Evolutionary conservation across 306 rosid species (phyloP).

Genomic region (Geum urbanum): DNA sequence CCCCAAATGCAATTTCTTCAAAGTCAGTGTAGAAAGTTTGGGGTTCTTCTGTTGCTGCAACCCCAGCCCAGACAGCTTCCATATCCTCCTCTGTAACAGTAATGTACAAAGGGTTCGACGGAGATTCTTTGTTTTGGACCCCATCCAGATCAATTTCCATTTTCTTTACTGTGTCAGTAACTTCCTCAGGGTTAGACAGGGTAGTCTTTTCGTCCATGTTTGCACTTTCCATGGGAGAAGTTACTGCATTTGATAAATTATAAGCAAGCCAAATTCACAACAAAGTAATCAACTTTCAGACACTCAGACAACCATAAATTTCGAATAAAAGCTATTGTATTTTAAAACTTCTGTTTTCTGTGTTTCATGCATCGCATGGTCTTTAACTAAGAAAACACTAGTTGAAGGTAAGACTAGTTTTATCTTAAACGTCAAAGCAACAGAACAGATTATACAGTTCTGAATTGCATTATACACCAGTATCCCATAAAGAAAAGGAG

Average conservation of each 20-base stretch:
- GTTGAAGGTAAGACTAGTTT: not conserved
- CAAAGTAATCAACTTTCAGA: not conserved
- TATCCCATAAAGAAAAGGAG: not conserved
- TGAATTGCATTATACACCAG: not conserved
- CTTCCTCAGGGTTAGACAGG: not conserved
- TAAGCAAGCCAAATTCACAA: not conserved
- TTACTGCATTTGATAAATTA: not conserved
- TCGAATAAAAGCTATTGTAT: not conserved
- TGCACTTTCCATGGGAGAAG: not conserved
- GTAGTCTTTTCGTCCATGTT: not conserved
- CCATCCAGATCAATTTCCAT: not conserved
- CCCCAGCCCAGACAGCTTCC: too few relatives aligned
- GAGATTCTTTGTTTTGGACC: not conserved
- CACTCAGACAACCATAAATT: not conserved
- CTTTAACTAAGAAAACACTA: not conserved
- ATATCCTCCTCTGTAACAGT: too few relatives aligned
- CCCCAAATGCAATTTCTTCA: not conserved
- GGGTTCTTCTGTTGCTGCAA: too few relatives aligned
- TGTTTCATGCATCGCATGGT: conserved; percentile 1
- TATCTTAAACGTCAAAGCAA: not conserved
- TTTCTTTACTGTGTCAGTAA: not conserved
- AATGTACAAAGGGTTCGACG: too few relatives aligned
- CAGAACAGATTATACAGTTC: not conserved
- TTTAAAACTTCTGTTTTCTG: not conserved
- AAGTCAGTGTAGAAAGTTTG: not conserved